Base-by-base conservation (phyloP, 179 eudicot species). In the Pouteria campechiana region DNA sequence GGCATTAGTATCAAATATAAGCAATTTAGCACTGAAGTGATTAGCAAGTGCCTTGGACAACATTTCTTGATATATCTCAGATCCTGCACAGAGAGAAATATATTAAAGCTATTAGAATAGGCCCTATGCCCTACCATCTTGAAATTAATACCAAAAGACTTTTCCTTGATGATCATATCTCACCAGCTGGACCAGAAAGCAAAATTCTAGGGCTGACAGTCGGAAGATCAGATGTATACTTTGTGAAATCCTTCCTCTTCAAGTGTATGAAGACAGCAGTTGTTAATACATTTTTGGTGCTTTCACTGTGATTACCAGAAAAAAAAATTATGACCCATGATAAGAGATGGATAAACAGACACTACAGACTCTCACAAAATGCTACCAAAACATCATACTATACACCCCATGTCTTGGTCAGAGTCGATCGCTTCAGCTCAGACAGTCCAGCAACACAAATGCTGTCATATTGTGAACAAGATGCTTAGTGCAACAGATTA, bases 171-270 rank as follows among this genome's bases (percentile, higher is more conserved):
- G 30, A 1, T 47, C 39, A 44, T 33, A 23, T 38, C 17, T 37
- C 32, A 89, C 97, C 95, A 71, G 95, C 77, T 21, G 95, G 97
- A 62, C 97, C 97, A 32, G 95, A 85, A 27, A 89, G 95, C 64
- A 89, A 74, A 61, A 89, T 74, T 57, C 87, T 65, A 10, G 97
- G 97, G 57, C 76, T 85, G 53, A 89, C 64, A 36, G 93, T 85
- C 25, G 89, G 73, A 35, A 89, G 79, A 39, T 81, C 89, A n/a
- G 89, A 70, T 0, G 95, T 67, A 63, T 69, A 81, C 58, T 85
- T 89, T 15, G 69, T 83, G 68, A 73, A 83, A 37, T 81, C 86
- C 60, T 45, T 72, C 60, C 78, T 83, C 74, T 79, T 89, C 65
- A 89, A 45, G 61, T 81, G 93, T 67, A 89, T 85, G 55, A 78